Percentiles rank a stretch among this genome's conserved stretches.
Evolutionary conservation across 2,329 filamentous ascomycete species (phyloP).

Genomic region (Exophiala sideris): DNA sequence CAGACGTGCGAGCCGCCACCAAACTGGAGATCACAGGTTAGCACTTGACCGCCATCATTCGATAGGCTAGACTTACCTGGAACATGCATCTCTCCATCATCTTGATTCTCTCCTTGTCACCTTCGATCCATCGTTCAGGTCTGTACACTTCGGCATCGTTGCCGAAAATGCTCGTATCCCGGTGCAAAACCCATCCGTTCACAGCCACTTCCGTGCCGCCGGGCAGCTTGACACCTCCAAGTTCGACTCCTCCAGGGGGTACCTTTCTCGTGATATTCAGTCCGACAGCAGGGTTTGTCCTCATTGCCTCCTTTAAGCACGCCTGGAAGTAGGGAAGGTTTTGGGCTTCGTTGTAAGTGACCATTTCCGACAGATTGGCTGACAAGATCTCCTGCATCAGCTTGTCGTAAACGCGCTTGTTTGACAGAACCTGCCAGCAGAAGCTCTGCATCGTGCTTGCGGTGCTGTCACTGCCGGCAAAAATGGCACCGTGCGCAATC

Average conservation of each 20-base stretch:
- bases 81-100: constrained; percentile 58
- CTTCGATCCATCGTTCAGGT: constrained; percentile 46
- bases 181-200: constrained; percentile 42
- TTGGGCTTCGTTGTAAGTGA: constrained; percentile 24
- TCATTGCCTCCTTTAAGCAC: constrained; percentile 28
- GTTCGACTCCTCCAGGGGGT: constrained; percentile 23
- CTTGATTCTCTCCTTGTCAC: constrained; percentile 30
- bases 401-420: constrained; percentile 46
- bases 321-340: constrained; percentile 26
- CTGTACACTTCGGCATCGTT: constrained; percentile 38
- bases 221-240: constrained; percentile 21
- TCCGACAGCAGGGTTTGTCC: constrained; percentile 28
- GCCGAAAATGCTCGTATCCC: constrained; percentile 40
- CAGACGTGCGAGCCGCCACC: constrained; percentile 55
- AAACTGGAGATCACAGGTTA: constrained; percentile 34
- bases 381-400: constrained; percentile 42
- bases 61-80: constrained; percentile 41
- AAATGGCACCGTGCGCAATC: constrained; percentile 53
- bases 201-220: constrained; percentile 21
- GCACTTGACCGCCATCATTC: background rate
- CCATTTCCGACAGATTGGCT: constrained; percentile 23
- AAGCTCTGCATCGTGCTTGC: constrained; percentile 59
- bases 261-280: constrained; percentile 31
- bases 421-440: constrained; percentile 50
- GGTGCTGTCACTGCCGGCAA: constrained; percentile 57